These are phyloP conservation scores for Daldinia eschscholtzii DNA, from an alignment of 2,329 filamentous ascomycete genomes.

Conservation along the genomic window DNA sequence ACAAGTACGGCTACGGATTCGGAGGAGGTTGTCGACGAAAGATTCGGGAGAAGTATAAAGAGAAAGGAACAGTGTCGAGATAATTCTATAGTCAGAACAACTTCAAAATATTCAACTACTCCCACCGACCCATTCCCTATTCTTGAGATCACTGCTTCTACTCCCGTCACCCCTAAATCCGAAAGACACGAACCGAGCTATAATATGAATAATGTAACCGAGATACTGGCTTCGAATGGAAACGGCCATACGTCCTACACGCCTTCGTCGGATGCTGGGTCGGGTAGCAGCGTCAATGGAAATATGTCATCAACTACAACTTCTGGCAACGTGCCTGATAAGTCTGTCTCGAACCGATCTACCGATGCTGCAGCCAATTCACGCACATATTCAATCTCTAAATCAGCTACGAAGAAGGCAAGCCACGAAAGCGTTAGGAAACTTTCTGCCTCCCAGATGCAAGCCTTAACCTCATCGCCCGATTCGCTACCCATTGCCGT, in stretches of 20 bases:
- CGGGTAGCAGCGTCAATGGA: constrained; percentile 17
- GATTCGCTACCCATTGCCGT: constrained; percentile 69
- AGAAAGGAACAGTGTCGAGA: constrained; percentile 32
- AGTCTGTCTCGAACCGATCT: constrained; percentile 20
- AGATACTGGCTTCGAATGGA: constrained; percentile 21
- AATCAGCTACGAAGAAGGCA: constrained; percentile 45
- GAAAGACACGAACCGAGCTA: constrained; percentile 14
- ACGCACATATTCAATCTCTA: constrained; percentile 44
- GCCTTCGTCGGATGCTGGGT: constrained; percentile 20
- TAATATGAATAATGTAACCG: constrained; percentile 2
- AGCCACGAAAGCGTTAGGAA: constrained; percentile 63
- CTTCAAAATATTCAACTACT: constrained; percentile 31
- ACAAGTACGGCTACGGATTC: not conserved
- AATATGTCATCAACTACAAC: constrained; percentile 19
- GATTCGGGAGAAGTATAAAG: constrained; percentile 41
- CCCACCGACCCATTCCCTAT: constrained; percentile 44
- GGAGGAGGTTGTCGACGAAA: constrained; percentile 31
- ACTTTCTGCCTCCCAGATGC: constrained; percentile 70
- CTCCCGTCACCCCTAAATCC: constrained; percentile 36
- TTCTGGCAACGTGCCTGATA: constrained; percentile 22
- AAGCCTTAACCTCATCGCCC: constrained; percentile 67
- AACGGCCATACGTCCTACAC: constrained; percentile 4
- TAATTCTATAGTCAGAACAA: constrained; percentile 22
- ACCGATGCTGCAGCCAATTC: constrained; percentile 34
- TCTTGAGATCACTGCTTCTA: constrained; percentile 45